A percentile compares a stretch with the other conserved stretches of the same genome.
Conservation (phyloP, 2,329 filamentous ascomycete species). For the Pseudocercospora fijiensis region DNA sequence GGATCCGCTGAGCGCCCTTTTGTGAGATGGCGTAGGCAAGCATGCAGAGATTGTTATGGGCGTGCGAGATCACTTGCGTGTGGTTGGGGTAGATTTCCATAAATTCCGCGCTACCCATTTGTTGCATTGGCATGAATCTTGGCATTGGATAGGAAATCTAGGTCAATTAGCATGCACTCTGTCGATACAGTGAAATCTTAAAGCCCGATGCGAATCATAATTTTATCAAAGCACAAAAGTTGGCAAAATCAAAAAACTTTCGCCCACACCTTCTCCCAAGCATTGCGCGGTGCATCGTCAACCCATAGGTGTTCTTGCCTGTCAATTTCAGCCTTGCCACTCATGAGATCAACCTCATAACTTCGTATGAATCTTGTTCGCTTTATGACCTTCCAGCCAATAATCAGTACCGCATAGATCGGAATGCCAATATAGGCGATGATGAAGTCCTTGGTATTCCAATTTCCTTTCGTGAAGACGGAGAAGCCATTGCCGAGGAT, state of each 20-base stretch:
- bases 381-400: constrained; percentile 43
- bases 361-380: constrained; percentile 31
- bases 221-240: neutral
- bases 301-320: neutral
- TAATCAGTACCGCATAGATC: constrained; percentile 36
- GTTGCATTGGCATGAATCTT: neutral
- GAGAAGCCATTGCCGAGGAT: constrained; percentile 27
- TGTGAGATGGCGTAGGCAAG: neutral
- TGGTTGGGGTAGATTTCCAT: neutral
- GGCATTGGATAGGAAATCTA: neutral
- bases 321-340: constrained; percentile 49
- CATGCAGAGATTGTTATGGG: neutral
- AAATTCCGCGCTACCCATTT: neutral
- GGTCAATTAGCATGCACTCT: neutral
- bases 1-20: neutral
- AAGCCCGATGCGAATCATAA: neutral
- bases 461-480: constrained; percentile 33
- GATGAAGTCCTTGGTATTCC: constrained; percentile 39
- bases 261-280: neutral
- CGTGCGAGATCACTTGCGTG: neutral
- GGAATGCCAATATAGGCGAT: constrained; percentile 46
- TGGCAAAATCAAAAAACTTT: neutral
- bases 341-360: constrained; percentile 48
- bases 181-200: neutral
- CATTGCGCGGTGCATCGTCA: neutral